These are phyloP conservation scores for Herpetomonas samuelpessoai DNA, from an alignment of 208 protist species.

Conservation along the genomic window DNA sequence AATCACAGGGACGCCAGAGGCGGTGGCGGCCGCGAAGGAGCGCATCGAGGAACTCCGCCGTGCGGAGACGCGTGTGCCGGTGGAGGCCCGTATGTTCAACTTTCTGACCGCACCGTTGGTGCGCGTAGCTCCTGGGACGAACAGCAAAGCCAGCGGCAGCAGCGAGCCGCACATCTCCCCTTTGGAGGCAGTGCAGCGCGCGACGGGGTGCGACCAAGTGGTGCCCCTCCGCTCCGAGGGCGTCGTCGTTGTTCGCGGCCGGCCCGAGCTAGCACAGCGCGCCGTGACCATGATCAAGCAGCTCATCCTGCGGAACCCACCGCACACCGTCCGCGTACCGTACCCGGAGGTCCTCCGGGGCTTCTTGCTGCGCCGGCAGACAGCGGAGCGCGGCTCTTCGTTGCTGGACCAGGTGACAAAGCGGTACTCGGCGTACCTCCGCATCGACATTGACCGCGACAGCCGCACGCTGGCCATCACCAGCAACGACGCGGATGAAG, in stretches of 20 bases:
- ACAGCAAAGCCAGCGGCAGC: constrained; percentile 4
- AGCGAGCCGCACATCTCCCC: constrained; percentile 20
- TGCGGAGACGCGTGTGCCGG: constrained; percentile 27
- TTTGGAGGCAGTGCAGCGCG: constrained; percentile 32
- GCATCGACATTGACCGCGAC: constrained; percentile 41
- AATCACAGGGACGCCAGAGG: constrained; percentile 24
- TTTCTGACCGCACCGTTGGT: constrained; percentile 37
- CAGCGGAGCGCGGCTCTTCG: constrained; percentile 5
- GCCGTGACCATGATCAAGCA: constrained; percentile 35
- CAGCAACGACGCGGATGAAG: constrained; percentile 26
- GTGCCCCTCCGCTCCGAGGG: constrained; percentile 27
- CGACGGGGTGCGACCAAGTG: constrained; percentile 37
- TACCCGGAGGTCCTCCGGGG: constrained; percentile 30
- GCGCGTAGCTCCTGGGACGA: constrained; percentile 3
- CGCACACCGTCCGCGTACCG: constrained; percentile 16
- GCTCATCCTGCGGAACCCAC: constrained; percentile 31
- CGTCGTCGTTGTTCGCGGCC: constrained; percentile 42
- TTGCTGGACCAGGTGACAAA: constrained; percentile 26
- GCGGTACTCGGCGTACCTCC: constrained; percentile 25
- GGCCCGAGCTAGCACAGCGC: constrained; percentile 17
- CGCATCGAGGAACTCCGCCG: constrained; percentile 28
- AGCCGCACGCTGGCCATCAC: constrained; percentile 22
- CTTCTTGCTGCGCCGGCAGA: constrained; percentile 18
- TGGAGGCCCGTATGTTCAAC: constrained; percentile 16
- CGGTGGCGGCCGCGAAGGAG: constrained; percentile 19